phyloP scores from a whole-genome alignment of 148 eudicot genomes.

The Agrostemma githago region DNA sequence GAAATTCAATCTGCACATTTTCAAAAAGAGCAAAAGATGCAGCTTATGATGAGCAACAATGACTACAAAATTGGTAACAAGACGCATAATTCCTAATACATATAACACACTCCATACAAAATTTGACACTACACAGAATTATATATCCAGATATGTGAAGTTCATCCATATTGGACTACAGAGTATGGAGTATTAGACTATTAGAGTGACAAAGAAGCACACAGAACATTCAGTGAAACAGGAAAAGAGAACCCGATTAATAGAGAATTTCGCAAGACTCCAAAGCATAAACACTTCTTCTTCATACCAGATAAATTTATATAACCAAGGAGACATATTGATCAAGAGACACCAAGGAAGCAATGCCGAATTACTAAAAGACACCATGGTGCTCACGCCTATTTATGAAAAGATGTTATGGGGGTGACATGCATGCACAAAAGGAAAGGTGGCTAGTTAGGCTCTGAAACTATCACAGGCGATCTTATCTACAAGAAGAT shows the following conservation, averaged over 20 bases:
- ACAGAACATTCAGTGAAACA: background rate
- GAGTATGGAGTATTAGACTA: too few relatives aligned
- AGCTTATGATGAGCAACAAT: conserved; percentile 1
- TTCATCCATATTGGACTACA: background rate
- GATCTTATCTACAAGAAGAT: background rate
- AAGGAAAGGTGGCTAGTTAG: background rate
- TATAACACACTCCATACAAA: background rate
- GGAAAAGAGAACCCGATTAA: background rate
- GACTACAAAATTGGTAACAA: background rate
- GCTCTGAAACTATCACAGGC: background rate
- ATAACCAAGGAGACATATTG: too few relatives aligned
- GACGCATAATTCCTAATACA: background rate
- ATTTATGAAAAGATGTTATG: background rate
- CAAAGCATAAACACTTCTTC: too few relatives aligned
- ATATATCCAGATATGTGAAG: too few relatives aligned
- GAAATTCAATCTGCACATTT: conserved; percentile 66
- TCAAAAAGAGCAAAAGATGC: background rate
- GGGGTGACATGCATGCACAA: background rate
- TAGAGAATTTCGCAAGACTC: too few relatives aligned
- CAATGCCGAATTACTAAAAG: too few relatives aligned
- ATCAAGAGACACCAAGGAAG: background rate
- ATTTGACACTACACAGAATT: too few relatives aligned
- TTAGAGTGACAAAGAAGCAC: background rate
- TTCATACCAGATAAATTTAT: too few relatives aligned
- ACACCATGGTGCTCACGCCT: background rate